These are phyloP conservation scores for Stemphylium vesicarium DNA, from an alignment of 2,329 filamentous ascomycete species.

Conservation along the genomic window DNA sequence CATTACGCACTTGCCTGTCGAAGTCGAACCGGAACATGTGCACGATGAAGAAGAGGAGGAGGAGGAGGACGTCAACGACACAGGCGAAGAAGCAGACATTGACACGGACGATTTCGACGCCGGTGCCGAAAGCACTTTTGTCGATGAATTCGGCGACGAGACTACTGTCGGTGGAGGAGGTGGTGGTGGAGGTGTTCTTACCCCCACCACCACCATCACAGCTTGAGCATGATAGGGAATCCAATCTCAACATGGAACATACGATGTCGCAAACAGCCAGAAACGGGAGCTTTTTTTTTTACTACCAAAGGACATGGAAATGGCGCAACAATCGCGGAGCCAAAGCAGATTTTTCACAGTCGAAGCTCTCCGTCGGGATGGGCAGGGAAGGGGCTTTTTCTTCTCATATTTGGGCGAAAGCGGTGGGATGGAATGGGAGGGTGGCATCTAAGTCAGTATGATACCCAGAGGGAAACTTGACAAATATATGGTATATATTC, in stretches of 20 bases:
- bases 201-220: slow-evolving; percentile 22
- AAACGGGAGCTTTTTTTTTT: too few relatives aligned
- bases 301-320: too few relatives aligned
- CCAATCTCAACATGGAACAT: not conserved
- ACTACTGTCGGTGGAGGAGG: slow-evolving; percentile 15
- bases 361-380: too few relatives aligned
- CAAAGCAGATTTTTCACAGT: too few relatives aligned
- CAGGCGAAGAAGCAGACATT: slow-evolving; percentile 35
- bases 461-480: too few relatives aligned
- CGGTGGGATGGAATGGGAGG: too few relatives aligned
- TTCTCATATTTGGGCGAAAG: too few relatives aligned
- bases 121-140: slow-evolving; percentile 30
- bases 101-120: slow-evolving; percentile 37
- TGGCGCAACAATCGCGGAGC: too few relatives aligned
- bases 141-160: slow-evolving; percentile 32
- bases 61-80: slow-evolving; percentile 20
- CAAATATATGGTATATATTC: too few relatives aligned
- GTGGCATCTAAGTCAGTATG: too few relatives aligned
- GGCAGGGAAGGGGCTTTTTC: too few relatives aligned
- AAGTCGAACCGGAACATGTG: slow-evolving; percentile 14
- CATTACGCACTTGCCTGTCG: slow-evolving; percentile 6
- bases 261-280: too few relatives aligned
- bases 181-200: slow-evolving; percentile 10
- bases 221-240: not conserved
- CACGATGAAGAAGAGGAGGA: slow-evolving; percentile 11